These are phyloP conservation scores for Aureobasidium melanogenum DNA, from an alignment of 2,329 filamentous ascomycete genomes.

Conservation along the genomic window DNA sequence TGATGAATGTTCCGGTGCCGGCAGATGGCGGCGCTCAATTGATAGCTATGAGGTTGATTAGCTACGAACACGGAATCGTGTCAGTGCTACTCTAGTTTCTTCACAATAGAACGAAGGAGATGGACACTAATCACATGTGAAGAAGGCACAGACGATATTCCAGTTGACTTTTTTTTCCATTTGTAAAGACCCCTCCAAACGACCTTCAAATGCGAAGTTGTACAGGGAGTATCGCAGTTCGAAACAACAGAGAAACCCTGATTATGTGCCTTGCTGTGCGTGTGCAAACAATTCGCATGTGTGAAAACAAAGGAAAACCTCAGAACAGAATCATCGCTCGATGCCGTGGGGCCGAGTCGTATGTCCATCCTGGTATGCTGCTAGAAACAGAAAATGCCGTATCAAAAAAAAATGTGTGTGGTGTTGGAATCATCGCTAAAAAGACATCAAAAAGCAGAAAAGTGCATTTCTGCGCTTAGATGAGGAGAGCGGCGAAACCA, in stretches of 20 bases:
- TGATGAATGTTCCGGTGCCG: too few relatives aligned
- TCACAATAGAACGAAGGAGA: too few relatives aligned
- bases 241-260: not conserved
- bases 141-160: not conserved
- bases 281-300: not conserved
- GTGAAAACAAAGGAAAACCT: not conserved
- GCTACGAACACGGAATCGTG: too few relatives aligned
- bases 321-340: not conserved
- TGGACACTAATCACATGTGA: not conserved
- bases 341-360: not conserved
- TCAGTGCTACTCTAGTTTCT: too few relatives aligned
- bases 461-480: conserved; percentile 11
- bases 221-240: not conserved
- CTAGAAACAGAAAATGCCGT: not conserved
- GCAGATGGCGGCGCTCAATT: too few relatives aligned
- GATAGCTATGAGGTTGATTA: too few relatives aligned
- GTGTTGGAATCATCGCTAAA: not conserved
- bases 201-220: conserved; percentile 1
- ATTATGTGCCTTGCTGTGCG: conserved; percentile 6
- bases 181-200: not conserved
- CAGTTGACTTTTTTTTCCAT: conserved; percentile 6
- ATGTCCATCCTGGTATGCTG: not conserved
- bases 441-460: conserved; percentile 2
- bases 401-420: not conserved
- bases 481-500: conserved; percentile 16